phyloP scores from a whole-genome alignment of 768 basidiomycete species.

The Suillus subalutaceus region DNA sequence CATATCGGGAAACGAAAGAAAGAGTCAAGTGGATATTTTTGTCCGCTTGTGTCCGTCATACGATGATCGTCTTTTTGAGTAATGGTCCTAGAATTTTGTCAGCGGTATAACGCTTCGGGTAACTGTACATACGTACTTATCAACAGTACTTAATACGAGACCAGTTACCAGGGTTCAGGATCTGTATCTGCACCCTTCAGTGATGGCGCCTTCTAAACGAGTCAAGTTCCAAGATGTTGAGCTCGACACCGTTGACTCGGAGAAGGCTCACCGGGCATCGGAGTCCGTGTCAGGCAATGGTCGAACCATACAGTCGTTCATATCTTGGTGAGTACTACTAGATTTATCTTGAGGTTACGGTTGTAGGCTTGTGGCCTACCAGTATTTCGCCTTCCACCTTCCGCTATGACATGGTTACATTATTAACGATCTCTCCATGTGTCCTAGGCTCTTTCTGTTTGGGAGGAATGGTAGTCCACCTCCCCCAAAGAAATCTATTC shows the following conservation, averaged over 20 bases:
- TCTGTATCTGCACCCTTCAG: no score
- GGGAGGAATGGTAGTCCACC: slow-evolving; percentile 27
- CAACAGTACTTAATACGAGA: no score
- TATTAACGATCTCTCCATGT: neutral
- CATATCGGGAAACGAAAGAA: no score
- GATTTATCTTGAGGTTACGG: neutral
- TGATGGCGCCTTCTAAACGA: neutral
- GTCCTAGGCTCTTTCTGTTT: slow-evolving; percentile 8
- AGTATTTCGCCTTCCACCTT: neutral
- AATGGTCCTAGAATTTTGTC: no score
- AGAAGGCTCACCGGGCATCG: neutral
- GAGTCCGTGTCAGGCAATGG: neutral
- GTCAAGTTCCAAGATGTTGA: neutral
- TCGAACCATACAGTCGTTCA: neutral
- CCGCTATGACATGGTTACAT: neutral
- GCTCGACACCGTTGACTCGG: neutral
- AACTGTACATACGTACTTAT: no score
- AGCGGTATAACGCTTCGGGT: no score
- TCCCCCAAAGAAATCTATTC: slow-evolving; percentile 53
- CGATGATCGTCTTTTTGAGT: no score
- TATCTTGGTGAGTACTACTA: slow-evolving; percentile 1
- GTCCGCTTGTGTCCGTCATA: no score
- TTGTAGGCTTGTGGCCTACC: neutral
- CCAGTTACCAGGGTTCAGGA: no score
- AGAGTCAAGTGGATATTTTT: no score